A percentile compares a stretch with the other conserved stretches of the same genome.
Evolutionary conservation across 345 rosid species (phyloP).

Genomic region (Chamaenerion angustifolium): DNA sequence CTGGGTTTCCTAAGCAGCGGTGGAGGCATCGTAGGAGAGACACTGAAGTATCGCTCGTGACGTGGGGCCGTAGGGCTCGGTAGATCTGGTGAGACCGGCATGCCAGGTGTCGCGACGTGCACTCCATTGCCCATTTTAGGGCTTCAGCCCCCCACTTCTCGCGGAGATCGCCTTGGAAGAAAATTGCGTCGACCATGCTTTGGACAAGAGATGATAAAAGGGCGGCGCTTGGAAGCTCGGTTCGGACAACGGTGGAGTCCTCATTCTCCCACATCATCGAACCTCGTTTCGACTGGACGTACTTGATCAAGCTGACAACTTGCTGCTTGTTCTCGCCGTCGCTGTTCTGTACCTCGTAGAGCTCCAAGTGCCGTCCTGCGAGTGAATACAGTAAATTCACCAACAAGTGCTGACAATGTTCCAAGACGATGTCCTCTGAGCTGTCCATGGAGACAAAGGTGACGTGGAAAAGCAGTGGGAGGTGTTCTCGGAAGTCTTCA

Average conservation of each 20-base stretch:
- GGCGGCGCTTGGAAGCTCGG: constrained; percentile 95
- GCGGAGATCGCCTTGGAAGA: constrained; percentile 98
- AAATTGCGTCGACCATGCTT: constrained; percentile 99
- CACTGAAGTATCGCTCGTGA: constrained; percentile 86
- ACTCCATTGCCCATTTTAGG: constrained; percentile 99
- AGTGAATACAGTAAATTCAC: constrained; percentile 91
- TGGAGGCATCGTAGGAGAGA: constrained; percentile 91
- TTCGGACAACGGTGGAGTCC: constrained; percentile 74
- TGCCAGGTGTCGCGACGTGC: constrained; percentile 97
- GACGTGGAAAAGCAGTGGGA: constrained; percentile 94
- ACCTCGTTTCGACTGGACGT: constrained; percentile 96
- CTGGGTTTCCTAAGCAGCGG: constrained; percentile 91
- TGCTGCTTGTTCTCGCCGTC: constrained; percentile 97
- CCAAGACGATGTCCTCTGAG: constrained; percentile 95
- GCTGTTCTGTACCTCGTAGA: constrained; percentile 85
- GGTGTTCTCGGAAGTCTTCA: constrained; percentile 96
- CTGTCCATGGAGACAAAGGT: constrained; percentile 99
- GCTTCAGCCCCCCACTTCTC: constrained; percentile 99
- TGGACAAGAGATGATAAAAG: constrained; percentile 93
- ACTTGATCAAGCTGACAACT: constrained; percentile 90
- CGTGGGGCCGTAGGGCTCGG: constrained; percentile 90
- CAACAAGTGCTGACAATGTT: constrained; percentile 97
- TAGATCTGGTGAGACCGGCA: constrained; percentile 98
- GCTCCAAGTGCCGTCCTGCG: constrained; percentile 96
- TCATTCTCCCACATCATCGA: constrained; percentile 99